phyloP scores from a whole-genome alignment of 1,284 basidiomycete genomes.

The Fomes fomentarius region DNA sequence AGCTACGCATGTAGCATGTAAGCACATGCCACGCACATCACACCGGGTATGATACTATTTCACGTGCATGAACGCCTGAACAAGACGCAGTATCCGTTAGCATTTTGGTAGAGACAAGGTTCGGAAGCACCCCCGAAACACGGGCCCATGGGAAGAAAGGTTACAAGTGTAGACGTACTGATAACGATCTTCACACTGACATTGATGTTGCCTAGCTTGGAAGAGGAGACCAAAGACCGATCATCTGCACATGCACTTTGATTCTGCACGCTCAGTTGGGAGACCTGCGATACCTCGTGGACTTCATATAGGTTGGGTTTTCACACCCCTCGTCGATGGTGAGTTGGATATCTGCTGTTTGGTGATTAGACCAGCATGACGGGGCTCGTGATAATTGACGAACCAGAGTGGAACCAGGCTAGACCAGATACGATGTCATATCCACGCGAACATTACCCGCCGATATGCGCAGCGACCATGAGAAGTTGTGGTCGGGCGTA shows the following conservation, averaged over 20 bases:
- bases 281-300: not conserved
- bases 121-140: constrained; percentile 14
- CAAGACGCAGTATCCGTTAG: not conserved
- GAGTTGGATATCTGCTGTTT: not conserved
- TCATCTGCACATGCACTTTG: not conserved
- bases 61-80: not conserved
- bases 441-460: not conserved
- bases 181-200: constrained; percentile 15
- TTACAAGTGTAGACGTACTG: constrained; percentile 7
- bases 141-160: constrained; percentile 16
- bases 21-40: not conserved
- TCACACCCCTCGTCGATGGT: not conserved
- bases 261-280: not conserved
- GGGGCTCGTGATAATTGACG: not conserved
- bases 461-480: constrained; percentile 1
- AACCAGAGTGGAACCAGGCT: not conserved
- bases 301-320: constrained; percentile 1
- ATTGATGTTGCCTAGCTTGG: constrained; percentile 11
- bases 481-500: not conserved
- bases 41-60: not conserved
- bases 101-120: not conserved
- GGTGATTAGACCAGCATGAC: not conserved
- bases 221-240: not conserved
- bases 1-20: not conserved
- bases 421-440: not conserved